Evolutionary conservation across 2,329 filamentous ascomycete genomes (phyloP), one percentile per base, ranked within the genome.

Genomic region (Helotiales sp.): DNA sequence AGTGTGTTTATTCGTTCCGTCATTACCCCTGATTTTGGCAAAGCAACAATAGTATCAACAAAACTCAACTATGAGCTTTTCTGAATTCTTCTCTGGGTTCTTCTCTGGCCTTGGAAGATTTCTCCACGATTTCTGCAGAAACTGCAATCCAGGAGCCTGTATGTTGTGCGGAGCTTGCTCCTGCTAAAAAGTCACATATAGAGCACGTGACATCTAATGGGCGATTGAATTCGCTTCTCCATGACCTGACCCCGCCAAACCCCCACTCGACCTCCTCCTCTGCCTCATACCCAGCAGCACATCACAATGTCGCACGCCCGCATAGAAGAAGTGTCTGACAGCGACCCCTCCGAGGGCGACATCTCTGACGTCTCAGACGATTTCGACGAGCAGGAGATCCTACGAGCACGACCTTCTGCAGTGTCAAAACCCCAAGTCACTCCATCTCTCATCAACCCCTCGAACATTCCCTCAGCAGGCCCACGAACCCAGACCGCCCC

Each of bases 301-400:
- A 61, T 59, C 67, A 71, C 75, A 81, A 96, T 96, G 93, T 92
- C 93, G 52, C 90, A 96, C 83, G 89, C 94, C 68, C 90, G 91
- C 69, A 90, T 98, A 79, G 96, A 99, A 86, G 96, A 98, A 81
- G 90, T 97, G 80, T 84, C 85, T 72, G 89, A 76, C 57, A 75
- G 73, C 15, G 95, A 98, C 82, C 93, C 95, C 62, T 92, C 93
- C 71, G 93, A 97, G 81, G 91, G 90, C 79, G 91, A 96, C 81
- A 91, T 94, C 75, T 82, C 83, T 70, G 88, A 91, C 69, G 87
- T 88, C 72, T 85, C 83, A 57, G 80, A 82, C 49, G 82, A 87
- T 69, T 84, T 84, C 69, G 86, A 88, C 71, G 86, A 88, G 64
- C 75, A 71, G 55, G 74, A 77, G 32, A 76, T 78, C 67, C 69